Base-by-base conservation (phyloP, 2,329 filamentous ascomycete genomes). In the Neospermospora avenae region DNA sequence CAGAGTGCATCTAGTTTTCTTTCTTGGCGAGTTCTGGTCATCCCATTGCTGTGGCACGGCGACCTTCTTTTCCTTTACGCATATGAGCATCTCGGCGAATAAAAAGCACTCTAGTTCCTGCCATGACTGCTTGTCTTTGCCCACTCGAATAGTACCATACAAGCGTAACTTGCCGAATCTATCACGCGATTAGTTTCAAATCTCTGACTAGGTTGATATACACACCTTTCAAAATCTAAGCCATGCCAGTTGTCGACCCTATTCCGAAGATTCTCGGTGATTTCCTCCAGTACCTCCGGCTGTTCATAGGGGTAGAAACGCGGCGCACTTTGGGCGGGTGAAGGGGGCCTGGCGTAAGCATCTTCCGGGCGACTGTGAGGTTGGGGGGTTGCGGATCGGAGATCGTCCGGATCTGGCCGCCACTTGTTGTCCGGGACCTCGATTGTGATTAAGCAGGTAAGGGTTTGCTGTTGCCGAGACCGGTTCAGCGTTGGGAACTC, bases 221-320 rank as follows among this genome's bases (percentile, higher is more conserved):
- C 79, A 69, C 77, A 89, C 82, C 90, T 85, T 71, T 86, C 85
- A 71, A 97, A 97, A 72, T 98, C 93, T 20, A 99, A 80, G 0
- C 95, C 93, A 73, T 99, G 95, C 95, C 95, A 99, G 69, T 98
- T 97, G 70, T 99, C 95, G 11, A 99, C 95, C n/a, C 93, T 87
- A 48, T 80, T 84, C 60, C 91, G 86, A 60, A 99, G 77, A 64
- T 87, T 90, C 70, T 97, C 91, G 0, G 93, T 96, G 71, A 95
- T 89, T 65, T 93, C 87, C 57, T 95, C 88, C 59, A 98, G 74
- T 4, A 86, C 86, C 68, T 93, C 89, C 2, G 85, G 80, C 2
- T 90, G 83, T 73, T 96, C 91, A 67, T 90, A 90, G 0, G 88
- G 88, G 61, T 84, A 81, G 64, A 89, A 85, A 2, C 83, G 80